Evolutionary conservation across 2,329 filamentous ascomycete species (phyloP), one percentile per base, ranked within the genome.

Genomic region (Ceratocystis diversiconidia): DNA sequence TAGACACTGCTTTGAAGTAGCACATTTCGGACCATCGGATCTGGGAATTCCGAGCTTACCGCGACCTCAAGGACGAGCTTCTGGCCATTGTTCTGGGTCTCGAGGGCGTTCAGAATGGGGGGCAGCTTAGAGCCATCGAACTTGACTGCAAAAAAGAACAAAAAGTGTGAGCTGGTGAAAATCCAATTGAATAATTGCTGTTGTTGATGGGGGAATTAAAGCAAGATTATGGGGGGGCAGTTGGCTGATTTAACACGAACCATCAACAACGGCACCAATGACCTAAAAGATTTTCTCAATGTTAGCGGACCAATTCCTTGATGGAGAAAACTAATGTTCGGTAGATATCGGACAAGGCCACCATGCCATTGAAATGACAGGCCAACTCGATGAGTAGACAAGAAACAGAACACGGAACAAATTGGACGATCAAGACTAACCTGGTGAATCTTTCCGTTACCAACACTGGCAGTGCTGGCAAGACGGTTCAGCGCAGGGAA

Each of bases 211-310:
- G 46, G 48, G 41, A 1, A 12, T 2, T 3, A 36, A 30, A 10
- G 5, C 5, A 36, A 36, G 32, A 12, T 36, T 2, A 36, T 36
- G 10, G 12, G 36, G 3, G 36, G 36, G 36, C 12, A 41, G 12
- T 41, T 15, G 12, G 10, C 12, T 41, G 36, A 12, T 43, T 62
- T 67, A 65, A 59, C 48, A 83, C 89, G 82, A 83, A 95, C 90
- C 91, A 82, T 97, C 94, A 74, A 97, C 94, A 77, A 97, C 92
- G 82, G 94, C 92, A 89, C 94, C 92, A 81, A 96, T 96, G 79
- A 96, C 92, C 82, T 91, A 76, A 84, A 75, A 85, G 81, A 79
- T 83, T 86, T 75, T 86, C 10, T 15, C 86, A 76, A 70, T 69
- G 73, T 78, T 73, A 77, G 74, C 71, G 67, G 61, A 62, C 36